Evolutionary conservation across 2,329 filamentous ascomycete species (phyloP), one percentile per base, ranked within the genome.

Genomic region (Colletotrichum brevisporum): DNA sequence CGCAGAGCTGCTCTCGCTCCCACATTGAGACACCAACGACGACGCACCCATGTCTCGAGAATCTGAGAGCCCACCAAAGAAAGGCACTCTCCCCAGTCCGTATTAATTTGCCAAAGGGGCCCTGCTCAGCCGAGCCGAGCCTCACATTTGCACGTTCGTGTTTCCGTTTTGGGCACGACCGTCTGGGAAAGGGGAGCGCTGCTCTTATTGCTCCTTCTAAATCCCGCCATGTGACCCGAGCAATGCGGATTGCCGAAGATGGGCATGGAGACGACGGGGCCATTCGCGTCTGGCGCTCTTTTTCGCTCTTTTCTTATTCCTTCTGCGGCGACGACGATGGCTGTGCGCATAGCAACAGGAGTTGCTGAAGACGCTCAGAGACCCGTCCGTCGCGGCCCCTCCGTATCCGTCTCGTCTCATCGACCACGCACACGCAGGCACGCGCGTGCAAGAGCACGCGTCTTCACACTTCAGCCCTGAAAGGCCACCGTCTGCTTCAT

Each of bases 121-220:
- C 52, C 53, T 50, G 36, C 60, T 50, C 60, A 58, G 61, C 65
- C 65, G 65, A 68, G 65, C 65, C 65, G 65, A 68, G 65, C 65
- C 65, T 68, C 65, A 54, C 43, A 58, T 64, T 51, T 24, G 31
- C 57, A 52, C 57, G n/a, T 39, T 52, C 18, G 57, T 41, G 24
- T 48, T 68, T 55, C 65, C 60, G 48, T 54, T 68, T 68, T 68
- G 53, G 65, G 65, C 47, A 26, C 57, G 45, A 55, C 50, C 48
- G 54, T 63, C 47, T 64, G 65, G 60, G 31, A 55, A 27, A 54
- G 16, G n/a, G 21, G 41, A 39, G n/a, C 24, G 43, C 36, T 59
- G 56, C 24, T 36, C 53, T 47, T 54, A n/a, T 41, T 59, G 60
- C 53, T 59, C 39, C 48, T 41, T 36, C 45, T 50, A 47, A 58